Evolutionary conservation across 495 filamentous ascomycete genomes (phyloP), one percentile per base, ranked within the genome.

Genomic region (Pyrenula massariospora): DNA sequence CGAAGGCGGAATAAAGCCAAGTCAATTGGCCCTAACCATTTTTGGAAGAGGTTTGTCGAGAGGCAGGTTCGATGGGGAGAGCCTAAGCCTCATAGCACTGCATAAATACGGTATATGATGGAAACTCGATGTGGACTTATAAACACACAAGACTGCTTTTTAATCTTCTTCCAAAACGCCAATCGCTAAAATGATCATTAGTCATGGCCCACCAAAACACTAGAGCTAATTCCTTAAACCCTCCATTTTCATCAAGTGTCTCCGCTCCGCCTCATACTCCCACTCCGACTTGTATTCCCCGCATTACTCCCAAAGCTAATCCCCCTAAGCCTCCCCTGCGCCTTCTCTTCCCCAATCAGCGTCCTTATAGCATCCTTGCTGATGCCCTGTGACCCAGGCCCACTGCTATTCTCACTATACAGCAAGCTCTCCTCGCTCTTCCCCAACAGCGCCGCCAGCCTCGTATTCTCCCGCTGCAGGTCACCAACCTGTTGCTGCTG

Each of bases 391-490:
- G 5, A 15, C 31, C 31, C 31, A 15, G 15, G 5, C 8, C 31
- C 31, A 52, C 50, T 52, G 20, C 50, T 52, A 8, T 19, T 19
- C 22, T 52, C 20, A 8, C 8, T 8, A 8, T 10, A 21, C 8
- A 8, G 8, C 50, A 52, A 52, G 19, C 50, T 24, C 50, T 52
- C 50, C 50, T 60, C 62, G 50, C 54, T 51, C 54, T 60, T 60
- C 10, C 59, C 61, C 55, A 64, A n/a, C 24, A 54, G 23, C 11
- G 61, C 62, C 53, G 65, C 64, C 56, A 78, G 56, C 55, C 56
- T 69, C 10, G 68, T 71, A 63, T 89, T 88, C 77, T 87, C 82
- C 31, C 66, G 68, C 69, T 90, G 86, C 62, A 90, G 63, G 51
- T 80, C 74, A 10, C 79, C 73, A 25, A 89, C 77, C 64, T 84